Evolutionary conservation across 192 early-diverging fungal genomes (phyloP).

Genomic region (Geranomyces variabilis): DNA sequence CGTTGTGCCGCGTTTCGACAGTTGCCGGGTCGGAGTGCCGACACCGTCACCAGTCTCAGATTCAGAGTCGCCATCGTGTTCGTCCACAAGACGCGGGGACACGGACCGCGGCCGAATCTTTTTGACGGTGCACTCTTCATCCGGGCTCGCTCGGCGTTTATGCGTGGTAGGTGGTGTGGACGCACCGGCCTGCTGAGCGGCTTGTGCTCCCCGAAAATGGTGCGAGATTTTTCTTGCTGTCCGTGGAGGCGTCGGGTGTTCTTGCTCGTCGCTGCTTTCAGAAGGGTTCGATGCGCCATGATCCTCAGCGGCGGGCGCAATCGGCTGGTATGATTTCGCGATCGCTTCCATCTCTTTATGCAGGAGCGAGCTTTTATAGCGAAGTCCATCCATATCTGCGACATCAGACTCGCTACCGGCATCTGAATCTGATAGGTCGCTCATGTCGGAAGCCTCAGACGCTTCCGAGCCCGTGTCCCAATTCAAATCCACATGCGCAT

Average conservation of each 20-base stretch:
- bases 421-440: constrained; percentile 1
- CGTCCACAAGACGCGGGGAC: not conserved
- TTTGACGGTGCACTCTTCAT: constrained; percentile 11
- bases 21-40: constrained; percentile 1
- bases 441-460: constrained; percentile 10
- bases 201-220: not conserved
- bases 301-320: not conserved
- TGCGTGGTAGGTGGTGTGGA: constrained; percentile 7
- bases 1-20: not conserved
- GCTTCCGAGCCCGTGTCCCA: constrained; percentile 31
- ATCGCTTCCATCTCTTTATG: constrained; percentile 21
- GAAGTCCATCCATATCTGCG: not conserved
- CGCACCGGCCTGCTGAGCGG: not conserved
- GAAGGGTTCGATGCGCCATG: not conserved
- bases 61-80: not conserved
- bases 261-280: not conserved
- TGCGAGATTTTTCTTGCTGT: not conserved
- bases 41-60: not conserved
- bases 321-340: not conserved
- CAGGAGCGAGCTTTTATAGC: not conserved
- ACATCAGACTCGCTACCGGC: constrained; percentile 15
- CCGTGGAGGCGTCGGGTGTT: not conserved
- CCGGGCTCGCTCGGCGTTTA: constrained; percentile 22
- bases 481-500: constrained; percentile 3
- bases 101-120: not conserved